Base-by-base conservation (phyloP, 2,329 filamentous ascomycete species). In the Alternaria hordeiaustralica region DNA sequence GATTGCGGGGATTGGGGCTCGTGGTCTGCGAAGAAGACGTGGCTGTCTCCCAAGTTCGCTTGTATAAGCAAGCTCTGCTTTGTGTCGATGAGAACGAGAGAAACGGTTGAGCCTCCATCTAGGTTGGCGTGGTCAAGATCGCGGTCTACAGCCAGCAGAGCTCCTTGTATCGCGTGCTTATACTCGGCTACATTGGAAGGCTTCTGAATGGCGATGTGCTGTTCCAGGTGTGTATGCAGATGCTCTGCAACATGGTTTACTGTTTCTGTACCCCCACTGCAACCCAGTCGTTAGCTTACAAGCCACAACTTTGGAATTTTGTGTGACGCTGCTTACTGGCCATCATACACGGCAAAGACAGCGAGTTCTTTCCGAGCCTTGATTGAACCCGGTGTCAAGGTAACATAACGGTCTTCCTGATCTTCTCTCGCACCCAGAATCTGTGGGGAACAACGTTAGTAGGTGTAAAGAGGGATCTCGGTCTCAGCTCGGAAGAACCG, bases 1-100 rank as follows among this genome's bases (percentile, higher is more conserved):
- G 56, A 59, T 21, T 63, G 59, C 0, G 60, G 63, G 8, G 60
- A 59, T 6, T 43, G 55, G 8, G 55, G 55, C 11, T 67, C 58
- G 21, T 65, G 65, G 12, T 66, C 61, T 15, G 69, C 71, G 56
- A 70, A 68, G 20, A 70, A 59, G 45, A 67, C 61, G 36, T 74
- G 71, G 11, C 71, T 73, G 56, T 74, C 71, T 21, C 71, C 71
- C 3, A 74, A 44, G 44, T 74, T 66, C 20, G 71, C 71, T 36
- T 70, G 66, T 8, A 74, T 55, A 7, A 74, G 65, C 25, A 73
- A 55, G 26, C 63, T 70, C 30, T 71, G 71, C 47, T 68, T 61
- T 9, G 64, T 68, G 56, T 74, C 71, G 28, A 74, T 63, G 55
- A 74, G 53, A 13, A 63, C 65, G 4, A 74, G 60, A 5, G 71